Evolutionary conservation across 768 basidiomycete species (phyloP).

Genomic region (Tricholoma bakamatsutake): DNA sequence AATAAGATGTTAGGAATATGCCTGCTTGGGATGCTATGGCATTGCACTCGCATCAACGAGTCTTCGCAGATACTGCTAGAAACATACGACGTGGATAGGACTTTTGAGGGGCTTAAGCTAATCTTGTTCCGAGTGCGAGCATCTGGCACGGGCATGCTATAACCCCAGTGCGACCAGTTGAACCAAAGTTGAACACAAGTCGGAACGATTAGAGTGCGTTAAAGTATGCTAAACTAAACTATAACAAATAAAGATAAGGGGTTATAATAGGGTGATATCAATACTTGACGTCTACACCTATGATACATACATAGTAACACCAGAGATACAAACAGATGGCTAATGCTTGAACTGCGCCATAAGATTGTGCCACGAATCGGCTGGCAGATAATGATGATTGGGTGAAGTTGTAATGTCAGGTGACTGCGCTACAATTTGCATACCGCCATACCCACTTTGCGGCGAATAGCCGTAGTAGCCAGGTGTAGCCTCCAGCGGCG

Average conservation of each 20-base stretch:
- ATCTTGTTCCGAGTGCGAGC: conserved; percentile 63
- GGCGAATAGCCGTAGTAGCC: conserved; percentile 27
- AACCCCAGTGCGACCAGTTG: not conserved
- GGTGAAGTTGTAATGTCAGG: conserved; percentile 27
- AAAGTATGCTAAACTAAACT: conserved; percentile 13
- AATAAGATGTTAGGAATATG: conserved; percentile 51
- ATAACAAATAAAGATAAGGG: conserved; percentile 25
- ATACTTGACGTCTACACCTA: conserved; percentile 1
- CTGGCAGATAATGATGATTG: conserved; percentile 28
- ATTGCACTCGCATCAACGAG: conserved; percentile 13
- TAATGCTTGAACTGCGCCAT: conserved; percentile 37
- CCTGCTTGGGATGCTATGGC: conserved; percentile 43
- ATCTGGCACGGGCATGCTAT: conserved; percentile 58
- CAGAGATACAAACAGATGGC: not conserved
- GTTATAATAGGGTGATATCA: conserved; percentile 6
- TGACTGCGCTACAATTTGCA: conserved; percentile 19
- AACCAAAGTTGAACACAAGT: not conserved
- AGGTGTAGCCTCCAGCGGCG: conserved; percentile 23
- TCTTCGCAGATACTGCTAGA: conserved; percentile 2
- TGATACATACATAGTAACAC: conserved; percentile 5
- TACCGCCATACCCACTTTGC: conserved; percentile 14
- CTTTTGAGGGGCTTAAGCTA: conserved; percentile 48
- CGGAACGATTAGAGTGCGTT: not conserved
- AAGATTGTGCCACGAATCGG: conserved; percentile 44
- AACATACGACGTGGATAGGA: conserved; percentile 51